These are phyloP conservation scores for Choiromyces venosus DNA, from an alignment of 495 filamentous ascomycete genomes.

Conservation along the genomic window DNA sequence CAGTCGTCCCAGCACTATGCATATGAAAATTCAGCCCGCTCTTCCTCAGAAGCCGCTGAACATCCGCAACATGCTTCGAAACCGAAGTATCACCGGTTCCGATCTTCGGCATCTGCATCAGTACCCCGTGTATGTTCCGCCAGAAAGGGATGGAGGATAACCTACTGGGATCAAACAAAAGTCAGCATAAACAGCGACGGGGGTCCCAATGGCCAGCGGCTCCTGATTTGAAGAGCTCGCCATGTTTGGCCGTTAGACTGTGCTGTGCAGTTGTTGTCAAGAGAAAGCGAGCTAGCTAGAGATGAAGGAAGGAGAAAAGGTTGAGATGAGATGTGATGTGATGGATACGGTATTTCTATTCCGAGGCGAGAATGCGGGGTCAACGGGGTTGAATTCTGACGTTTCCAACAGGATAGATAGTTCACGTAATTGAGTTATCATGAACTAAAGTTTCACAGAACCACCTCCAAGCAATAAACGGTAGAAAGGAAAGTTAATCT, in stretches of 20 bases:
- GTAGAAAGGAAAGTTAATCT: background rate
- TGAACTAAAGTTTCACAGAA: background rate
- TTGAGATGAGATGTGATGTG: background rate
- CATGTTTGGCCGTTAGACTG: background rate
- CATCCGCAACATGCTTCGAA: conserved; percentile 76
- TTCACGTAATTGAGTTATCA: background rate
- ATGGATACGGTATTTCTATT: background rate
- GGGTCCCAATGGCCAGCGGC: conserved; percentile 19
- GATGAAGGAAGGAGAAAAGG: background rate
- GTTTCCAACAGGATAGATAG: background rate
- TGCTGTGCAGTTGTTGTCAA: background rate
- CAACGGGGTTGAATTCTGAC: background rate
- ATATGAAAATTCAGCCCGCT: conserved; percentile 76
- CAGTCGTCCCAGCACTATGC: conserved; percentile 88
- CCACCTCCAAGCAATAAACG: background rate
- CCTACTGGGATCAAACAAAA: conserved; percentile 77
- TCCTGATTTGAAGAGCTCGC: background rate
- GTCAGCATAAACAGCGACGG: conserved; percentile 51
- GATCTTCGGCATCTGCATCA: conserved; percentile 49
- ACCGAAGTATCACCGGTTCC: conserved; percentile 79
- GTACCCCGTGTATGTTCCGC: conserved; percentile 8
- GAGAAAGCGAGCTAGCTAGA: background rate
- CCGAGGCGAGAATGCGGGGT: background rate
- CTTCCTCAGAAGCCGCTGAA: conserved; percentile 76
- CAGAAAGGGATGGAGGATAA: conserved; percentile 8